Base-by-base conservation (phyloP, 331 rosid species). In the Rhamnella rubrinervis region DNA sequence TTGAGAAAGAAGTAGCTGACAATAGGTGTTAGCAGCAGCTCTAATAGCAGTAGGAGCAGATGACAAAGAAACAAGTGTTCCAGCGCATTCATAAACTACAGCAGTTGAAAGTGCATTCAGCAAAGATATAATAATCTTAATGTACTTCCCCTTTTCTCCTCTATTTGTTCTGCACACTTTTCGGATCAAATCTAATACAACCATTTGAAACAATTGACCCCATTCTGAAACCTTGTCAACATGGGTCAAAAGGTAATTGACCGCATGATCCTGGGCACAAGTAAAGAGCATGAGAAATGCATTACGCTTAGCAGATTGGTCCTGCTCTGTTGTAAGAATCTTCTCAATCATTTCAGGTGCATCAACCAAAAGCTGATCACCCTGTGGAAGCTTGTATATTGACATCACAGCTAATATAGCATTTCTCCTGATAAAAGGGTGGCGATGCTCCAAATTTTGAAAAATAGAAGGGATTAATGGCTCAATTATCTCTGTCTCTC, bases 1-100 rank as follows among this genome's bases (percentile, higher is more conserved):
- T 71, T 76, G 80, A 8, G 80, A 76, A 26, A 76, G 80, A 39
- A 76, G 66, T n/a, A 76, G 75, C 71, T 57, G 80, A 44, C 80
- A 63, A 44, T 76, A 76, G 56, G 75, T 76, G 38, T 62, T 61
- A 28, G 80, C 80, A 11, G 80, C 80, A 26, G 80, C 80, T 59
- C 71, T 44, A 44, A 76, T 71, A 47, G 80, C 75, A 9, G 75
- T 76, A 11, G 80, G 80, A 19, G 75, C 80, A 52, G 62, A 76
- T 14, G 80, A 76, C 71, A 76, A 65, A 19, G 80, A 76, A 21
- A 76, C 75, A 20, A 76, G 80, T 4, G 80, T 76, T 19, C 70
- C 59, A 18, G 80, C 80, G 21, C 75, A 69, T 38, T 76, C 80
- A 37, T 76, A 76, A 25, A 76, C 63, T 28, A 76, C 80, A 1